Percentiles rank a stretch among this genome's conserved stretches.
Conservation (phyloP, 2,329 filamentous ascomycete genomes). For the Penicillium nordicum region DNA sequence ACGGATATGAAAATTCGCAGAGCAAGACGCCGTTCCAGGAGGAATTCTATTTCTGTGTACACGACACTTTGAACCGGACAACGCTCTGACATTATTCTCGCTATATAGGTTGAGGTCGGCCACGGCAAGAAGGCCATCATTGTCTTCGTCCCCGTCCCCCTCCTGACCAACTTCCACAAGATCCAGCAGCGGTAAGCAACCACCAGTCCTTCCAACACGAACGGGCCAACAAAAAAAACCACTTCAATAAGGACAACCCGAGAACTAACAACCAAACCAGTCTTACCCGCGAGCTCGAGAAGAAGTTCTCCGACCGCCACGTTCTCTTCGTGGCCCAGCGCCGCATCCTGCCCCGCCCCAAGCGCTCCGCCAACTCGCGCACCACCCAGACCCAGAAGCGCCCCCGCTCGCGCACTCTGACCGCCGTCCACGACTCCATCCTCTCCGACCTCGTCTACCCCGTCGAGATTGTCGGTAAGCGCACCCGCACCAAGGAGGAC, state of each 20-base stretch:
- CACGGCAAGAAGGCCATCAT: conserved; percentile 99
- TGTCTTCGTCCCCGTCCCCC: conserved; percentile 99
- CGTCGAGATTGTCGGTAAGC: conserved; percentile 99
- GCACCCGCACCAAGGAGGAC: conserved; percentile 97
- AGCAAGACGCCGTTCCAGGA: conserved; percentile 8
- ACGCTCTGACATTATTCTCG: conserved; percentile 35
- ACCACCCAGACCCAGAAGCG: conserved; percentile 98
- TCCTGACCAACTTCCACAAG: conserved; percentile 97
- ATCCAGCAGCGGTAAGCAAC: conserved; percentile 93
- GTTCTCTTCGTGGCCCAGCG: conserved; percentile 98
- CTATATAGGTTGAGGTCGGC: conserved; percentile 92
- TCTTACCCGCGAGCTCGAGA: conserved; percentile 99
- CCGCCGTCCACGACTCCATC: conserved; percentile 97
- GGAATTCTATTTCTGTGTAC: conserved; percentile 12
- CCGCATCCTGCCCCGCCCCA: conserved; percentile 97
- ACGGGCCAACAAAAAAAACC: neutral
- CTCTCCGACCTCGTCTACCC: conserved; percentile 97
- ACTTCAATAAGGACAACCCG: neutral
- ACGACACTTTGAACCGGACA: conserved; percentile 10
- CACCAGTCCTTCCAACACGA: conserved; percentile 8
- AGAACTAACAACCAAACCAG: conserved; percentile 47
- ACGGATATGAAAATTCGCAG: conserved; percentile 2
- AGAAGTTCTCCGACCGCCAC: conserved; percentile 99
- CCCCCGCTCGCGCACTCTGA: conserved; percentile 94
- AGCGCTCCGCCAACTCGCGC: conserved; percentile 95